These are phyloP conservation scores for Aspergillus sp. DNA, from an alignment of 2,329 filamentous ascomycete species.

Conservation along the genomic window DNA sequence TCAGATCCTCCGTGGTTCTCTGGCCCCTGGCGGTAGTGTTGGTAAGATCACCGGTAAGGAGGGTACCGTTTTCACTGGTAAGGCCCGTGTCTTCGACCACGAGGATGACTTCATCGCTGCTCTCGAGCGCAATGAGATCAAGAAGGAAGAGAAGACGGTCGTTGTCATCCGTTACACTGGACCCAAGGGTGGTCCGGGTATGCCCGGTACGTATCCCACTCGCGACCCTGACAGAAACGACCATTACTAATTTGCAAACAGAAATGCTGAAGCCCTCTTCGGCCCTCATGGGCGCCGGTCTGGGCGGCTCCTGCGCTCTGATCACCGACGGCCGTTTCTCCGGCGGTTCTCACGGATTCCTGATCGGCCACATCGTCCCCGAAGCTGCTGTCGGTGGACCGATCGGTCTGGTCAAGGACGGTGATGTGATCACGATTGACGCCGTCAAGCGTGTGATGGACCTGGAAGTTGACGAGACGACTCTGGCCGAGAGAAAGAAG, in stretches of 20 bases:
- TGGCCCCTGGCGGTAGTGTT: slow-evolving; percentile 68
- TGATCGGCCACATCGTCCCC: slow-evolving; percentile 84
- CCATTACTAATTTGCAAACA: slow-evolving; percentile 1
- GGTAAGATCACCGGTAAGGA: slow-evolving; percentile 78
- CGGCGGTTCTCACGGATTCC: slow-evolving; percentile 79
- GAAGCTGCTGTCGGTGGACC: slow-evolving; percentile 84
- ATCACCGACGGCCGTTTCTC: slow-evolving; percentile 64
- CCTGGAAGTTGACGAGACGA: slow-evolving; percentile 63
- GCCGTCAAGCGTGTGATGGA: slow-evolving; percentile 68
- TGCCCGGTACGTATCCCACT: slow-evolving; percentile 45
- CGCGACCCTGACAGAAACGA: background rate
- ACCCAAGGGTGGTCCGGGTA: slow-evolving; percentile 58
- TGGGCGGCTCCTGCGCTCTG: slow-evolving; percentile 66
- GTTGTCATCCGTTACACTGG: slow-evolving; percentile 66
- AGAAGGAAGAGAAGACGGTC: slow-evolving; percentile 73
- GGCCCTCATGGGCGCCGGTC: slow-evolving; percentile 70
- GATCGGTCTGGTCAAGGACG: slow-evolving; percentile 77
- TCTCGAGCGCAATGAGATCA: slow-evolving; percentile 65
- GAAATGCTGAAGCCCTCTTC: slow-evolving; percentile 69
- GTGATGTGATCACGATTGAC: slow-evolving; percentile 78
- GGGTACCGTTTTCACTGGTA: slow-evolving; percentile 64
- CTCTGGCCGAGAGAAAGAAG: slow-evolving; percentile 57
- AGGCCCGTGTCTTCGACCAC: slow-evolving; percentile 67
- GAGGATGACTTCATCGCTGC: slow-evolving; percentile 68
- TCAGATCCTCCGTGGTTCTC: slow-evolving; percentile 67